Base-by-base conservation (phyloP, 2,329 filamentous ascomycete species). In the Aspergillus texensis region DNA sequence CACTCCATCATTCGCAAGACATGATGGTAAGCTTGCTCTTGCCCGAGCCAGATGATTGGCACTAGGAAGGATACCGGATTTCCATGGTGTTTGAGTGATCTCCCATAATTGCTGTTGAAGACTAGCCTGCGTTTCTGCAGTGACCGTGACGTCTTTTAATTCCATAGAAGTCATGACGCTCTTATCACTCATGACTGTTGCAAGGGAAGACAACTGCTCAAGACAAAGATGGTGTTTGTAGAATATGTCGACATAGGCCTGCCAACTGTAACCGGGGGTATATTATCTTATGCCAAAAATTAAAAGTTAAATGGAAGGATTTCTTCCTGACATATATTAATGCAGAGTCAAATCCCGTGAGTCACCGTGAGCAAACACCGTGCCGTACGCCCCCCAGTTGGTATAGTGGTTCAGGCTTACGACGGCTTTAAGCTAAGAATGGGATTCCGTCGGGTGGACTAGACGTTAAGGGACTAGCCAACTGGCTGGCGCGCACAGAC, bases 21-120 rank as follows among this genome's bases (percentile, higher is more conserved):
- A 57, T 19, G 63, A 53, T 3, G 74, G 71, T 9, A 80, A 73
- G 21, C 76, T 78, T 34, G 67, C 65, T 60, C 76, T 71, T n/a
- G 77, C 76, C 54, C 67, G 70, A 21, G 68, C 65, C 19, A 80
- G 61, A 19, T 65, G 63, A 36, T 74, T 64, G 16, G 70, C 58
- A 43, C 67, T 69, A 4, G 78, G 78, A 34, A 80, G 66, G 24
- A 80, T 69, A 3, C 68, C 65, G 4, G 71, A 71, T 26, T 71
- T 65, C 70, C 71, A 74, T 16, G 68, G 68, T n/a, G 67, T 67
- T 36, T 75, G 70, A 19, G 72, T 68, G 21, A 70, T 64, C 26
- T 72, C 67, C 76, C 76, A 78, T 21, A 79, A 57, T 39, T 68
- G 52, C 62, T 71, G 66, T 8, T 75, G 66, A 21, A 73, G 62